These are phyloP conservation scores for Colletotrichum somersetense DNA, from an alignment of 2,329 filamentous ascomycete species.

Conservation along the genomic window DNA sequence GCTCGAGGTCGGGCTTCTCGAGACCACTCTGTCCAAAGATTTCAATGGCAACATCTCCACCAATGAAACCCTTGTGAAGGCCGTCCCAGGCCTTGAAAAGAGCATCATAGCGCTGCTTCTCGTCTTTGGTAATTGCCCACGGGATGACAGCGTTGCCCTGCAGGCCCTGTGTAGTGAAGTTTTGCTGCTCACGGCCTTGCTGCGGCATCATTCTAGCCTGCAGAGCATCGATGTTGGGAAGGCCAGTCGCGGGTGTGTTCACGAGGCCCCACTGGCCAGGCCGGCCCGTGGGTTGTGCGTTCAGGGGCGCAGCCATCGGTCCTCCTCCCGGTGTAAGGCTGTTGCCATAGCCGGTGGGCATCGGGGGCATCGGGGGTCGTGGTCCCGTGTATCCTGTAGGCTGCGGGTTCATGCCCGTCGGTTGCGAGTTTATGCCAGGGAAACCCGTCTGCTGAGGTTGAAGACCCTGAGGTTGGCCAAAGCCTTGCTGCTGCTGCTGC, in stretches of 20 bases:
- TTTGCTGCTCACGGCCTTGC: constrained; percentile 85
- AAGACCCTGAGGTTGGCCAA: constrained; percentile 69
- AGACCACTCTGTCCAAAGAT: constrained; percentile 97
- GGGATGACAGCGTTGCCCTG: constrained; percentile 95
- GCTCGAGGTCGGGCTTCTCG: constrained; percentile 89
- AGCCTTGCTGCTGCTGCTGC: constrained; percentile 64
- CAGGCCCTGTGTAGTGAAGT: constrained; percentile 86
- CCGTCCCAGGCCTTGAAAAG: constrained; percentile 98
- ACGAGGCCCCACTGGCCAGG: constrained; percentile 99
- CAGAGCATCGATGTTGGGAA: constrained; percentile 94
- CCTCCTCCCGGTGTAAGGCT: constrained; percentile 67
- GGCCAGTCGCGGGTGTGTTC: constrained; percentile 87
- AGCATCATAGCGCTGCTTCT: constrained; percentile 96
- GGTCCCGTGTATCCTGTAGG: constrained; percentile 85
- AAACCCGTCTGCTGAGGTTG: constrained; percentile 80
- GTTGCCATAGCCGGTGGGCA: constrained; percentile 74
- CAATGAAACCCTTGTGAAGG: constrained; percentile 90
- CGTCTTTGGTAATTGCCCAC: constrained; percentile 98
- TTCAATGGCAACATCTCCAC: constrained; percentile 92
- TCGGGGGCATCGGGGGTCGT: constrained; percentile 83
- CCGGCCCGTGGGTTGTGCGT: constrained; percentile 92
- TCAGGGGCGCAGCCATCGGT: constrained; percentile 77
- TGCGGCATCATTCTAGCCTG: constrained; percentile 98
- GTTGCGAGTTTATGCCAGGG: constrained; percentile 70
- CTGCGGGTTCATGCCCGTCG: constrained; percentile 74